These are phyloP conservation scores for Zostera marina DNA, from an alignment of 116 monocot species.

Conservation along the genomic window DNA sequence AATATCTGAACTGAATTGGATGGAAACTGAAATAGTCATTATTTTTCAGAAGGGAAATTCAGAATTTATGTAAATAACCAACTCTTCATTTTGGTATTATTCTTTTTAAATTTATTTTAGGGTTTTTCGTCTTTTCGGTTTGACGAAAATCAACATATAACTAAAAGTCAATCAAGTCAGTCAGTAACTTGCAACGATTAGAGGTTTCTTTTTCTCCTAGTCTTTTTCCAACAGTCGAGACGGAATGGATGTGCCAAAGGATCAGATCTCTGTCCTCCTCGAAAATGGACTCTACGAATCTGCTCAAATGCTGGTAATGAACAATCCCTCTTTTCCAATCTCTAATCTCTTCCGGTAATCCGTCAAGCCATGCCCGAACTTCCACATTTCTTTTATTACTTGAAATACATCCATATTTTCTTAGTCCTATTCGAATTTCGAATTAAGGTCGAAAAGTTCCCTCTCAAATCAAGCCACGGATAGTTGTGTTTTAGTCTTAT, in stretches of 20 bases:
- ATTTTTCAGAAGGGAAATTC: too few relatives aligned
- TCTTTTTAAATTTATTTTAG: too few relatives aligned
- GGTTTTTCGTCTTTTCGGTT: too few relatives aligned
- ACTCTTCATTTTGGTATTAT: too few relatives aligned
- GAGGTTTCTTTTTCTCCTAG: too few relatives aligned
- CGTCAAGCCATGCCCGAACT: background rate
- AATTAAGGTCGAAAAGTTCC: background rate
- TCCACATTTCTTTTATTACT: too few relatives aligned
- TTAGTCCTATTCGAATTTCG: background rate
- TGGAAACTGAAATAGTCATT: too few relatives aligned
- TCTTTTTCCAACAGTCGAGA: background rate
- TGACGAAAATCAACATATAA: too few relatives aligned
- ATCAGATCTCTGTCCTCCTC: constrained; percentile 43
- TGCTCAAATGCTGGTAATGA: constrained; percentile 48
- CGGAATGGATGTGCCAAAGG: constrained; percentile 42
- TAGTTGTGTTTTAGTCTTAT: background rate
- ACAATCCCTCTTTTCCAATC: background rate
- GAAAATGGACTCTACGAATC: constrained; percentile 54
- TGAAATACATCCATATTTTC: background rate
- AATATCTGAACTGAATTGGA: too few relatives aligned
- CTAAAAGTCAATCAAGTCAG: too few relatives aligned
- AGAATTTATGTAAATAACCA: too few relatives aligned
- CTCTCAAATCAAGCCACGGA: background rate
- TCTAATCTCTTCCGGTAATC: background rate
- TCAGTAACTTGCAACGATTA: too few relatives aligned